These are phyloP conservation scores for Sutorius eximius DNA, from an alignment of 1,284 basidiomycete genomes.

Conservation along the genomic window DNA sequence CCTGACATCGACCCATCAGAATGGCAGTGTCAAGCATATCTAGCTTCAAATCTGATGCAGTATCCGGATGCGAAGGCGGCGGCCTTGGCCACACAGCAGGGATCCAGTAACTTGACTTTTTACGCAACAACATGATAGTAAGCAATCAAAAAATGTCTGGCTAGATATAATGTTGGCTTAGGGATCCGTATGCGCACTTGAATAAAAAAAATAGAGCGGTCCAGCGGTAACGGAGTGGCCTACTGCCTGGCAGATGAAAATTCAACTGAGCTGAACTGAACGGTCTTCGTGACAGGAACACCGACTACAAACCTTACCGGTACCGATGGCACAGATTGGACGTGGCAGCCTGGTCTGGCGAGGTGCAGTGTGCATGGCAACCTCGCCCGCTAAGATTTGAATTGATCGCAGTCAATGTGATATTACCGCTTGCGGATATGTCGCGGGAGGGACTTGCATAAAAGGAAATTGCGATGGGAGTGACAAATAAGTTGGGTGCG, in stretches of 20 bases:
- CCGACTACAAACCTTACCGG: no score
- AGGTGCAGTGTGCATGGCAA: neutral
- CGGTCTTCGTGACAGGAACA: no score
- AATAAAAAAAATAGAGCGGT: no score
- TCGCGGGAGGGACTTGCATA: constrained; percentile 4
- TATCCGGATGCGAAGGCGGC: neutral
- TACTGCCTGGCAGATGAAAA: no score
- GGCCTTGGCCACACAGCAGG: neutral
- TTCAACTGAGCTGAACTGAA: no score
- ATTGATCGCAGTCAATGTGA: neutral
- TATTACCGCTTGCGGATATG: neutral
- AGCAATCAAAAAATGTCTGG: neutral
- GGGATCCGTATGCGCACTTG: neutral
- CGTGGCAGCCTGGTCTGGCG: neutral
- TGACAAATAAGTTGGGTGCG: neutral
- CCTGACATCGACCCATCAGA: neutral
- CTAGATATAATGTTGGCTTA: no score
- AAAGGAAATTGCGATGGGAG: neutral
- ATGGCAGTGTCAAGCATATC: constrained; percentile 1
- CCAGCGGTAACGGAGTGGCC: no score
- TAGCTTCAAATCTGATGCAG: neutral
- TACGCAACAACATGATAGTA: neutral
- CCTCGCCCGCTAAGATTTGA: neutral
- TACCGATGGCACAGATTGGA: neutral
- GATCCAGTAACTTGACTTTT: neutral